Percentiles rank a stretch among this genome's conserved stretches.
Evolutionary conservation across 2,329 filamentous ascomycete genomes (phyloP).

Genomic region (Rachicladosporium sp.): DNA sequence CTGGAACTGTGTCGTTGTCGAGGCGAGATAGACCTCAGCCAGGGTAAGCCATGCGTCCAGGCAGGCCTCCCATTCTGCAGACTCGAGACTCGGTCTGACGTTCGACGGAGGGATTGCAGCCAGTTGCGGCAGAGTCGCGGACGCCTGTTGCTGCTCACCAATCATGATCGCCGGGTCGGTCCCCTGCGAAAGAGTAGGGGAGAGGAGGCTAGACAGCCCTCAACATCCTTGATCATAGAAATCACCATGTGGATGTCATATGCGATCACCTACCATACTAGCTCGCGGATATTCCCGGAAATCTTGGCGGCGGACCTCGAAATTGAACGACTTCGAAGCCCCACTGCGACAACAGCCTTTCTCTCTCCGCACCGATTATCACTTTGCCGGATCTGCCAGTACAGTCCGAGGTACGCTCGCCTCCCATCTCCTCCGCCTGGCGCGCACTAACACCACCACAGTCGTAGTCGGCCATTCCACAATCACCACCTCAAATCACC

Average conservation of each 20-base stretch:
- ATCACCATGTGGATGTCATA: no score
- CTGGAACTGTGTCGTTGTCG: not conserved
- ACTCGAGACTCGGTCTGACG: slow-evolving; percentile 53
- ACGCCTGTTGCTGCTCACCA: no score
- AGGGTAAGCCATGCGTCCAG: slow-evolving; percentile 66
- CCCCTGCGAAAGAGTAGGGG: no score
- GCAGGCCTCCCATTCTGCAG: slow-evolving; percentile 65
- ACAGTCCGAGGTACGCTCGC: slow-evolving; percentile 17
- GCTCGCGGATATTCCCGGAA: no score
- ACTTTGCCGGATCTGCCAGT: slow-evolving; percentile 36
- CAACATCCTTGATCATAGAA: no score
- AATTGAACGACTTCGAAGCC: not conserved
- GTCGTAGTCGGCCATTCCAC: slow-evolving; percentile 9
- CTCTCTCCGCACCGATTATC: slow-evolving; percentile 32
- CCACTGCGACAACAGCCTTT: slow-evolving; percentile 7
- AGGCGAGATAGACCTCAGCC: slow-evolving; percentile 28
- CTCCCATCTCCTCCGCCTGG: not conserved
- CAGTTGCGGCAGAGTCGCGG: slow-evolving; percentile 52
- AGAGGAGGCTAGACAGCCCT: no score
- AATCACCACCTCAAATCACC: no score
- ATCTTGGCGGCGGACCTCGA: no score
- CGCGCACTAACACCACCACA: slow-evolving; percentile 14
- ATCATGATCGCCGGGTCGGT: no score
- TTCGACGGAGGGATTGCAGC: slow-evolving; percentile 61
- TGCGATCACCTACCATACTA: no score